Base-by-base conservation (phyloP, 352 stramenopile genomes). In the Phytophthora foliorum region DNA sequence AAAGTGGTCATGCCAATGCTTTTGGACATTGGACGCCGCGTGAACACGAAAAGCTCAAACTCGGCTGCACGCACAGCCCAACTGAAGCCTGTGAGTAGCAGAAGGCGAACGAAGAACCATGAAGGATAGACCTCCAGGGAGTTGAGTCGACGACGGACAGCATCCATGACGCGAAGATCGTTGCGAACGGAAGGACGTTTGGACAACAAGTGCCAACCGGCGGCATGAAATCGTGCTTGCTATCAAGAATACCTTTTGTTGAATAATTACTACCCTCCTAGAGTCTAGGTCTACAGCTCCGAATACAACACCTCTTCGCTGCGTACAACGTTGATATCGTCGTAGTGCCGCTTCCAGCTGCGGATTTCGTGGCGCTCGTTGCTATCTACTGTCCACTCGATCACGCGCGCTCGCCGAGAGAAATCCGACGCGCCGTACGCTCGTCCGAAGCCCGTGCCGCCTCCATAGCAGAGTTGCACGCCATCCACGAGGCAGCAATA, bases 381-480 rank as follows among this genome's bases (percentile, higher is more conserved):
- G 25, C 31, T 60, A 53, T 83, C 66, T n/a, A 85, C 51, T 17
- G 48, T 76, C 80, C 82, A 91, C 59, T 91, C 66, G 29, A 91
- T 84, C 39, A 91, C 72, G 4, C 80, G 72, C 19, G 82, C 80
- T 17, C 82, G 71, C 4, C 80, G 76, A 24, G 78, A 67, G 14
- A 91, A 77, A 22, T 57, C 49, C 0, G 62, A 14, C 2, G 56
- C 34, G 0, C 77, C 72, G 42, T 88, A 88, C 10, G 78, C 57
- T 13, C 61, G 49, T 27, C 68, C 80, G 41, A 88, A 89, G 41
- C 80, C 82, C 14, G 72, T 68, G 29, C 80, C 78, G 1, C 82
- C 82, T 38, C 82, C 82, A 46, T 86, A 88, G 64, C 78, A 91
- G 7, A 91, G 63, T 45, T 88, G 77, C 21, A 91, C 56, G 21